Conservation (phyloP, 2,329 filamentous ascomycete species). For the Talaromyces sp. region DNA sequence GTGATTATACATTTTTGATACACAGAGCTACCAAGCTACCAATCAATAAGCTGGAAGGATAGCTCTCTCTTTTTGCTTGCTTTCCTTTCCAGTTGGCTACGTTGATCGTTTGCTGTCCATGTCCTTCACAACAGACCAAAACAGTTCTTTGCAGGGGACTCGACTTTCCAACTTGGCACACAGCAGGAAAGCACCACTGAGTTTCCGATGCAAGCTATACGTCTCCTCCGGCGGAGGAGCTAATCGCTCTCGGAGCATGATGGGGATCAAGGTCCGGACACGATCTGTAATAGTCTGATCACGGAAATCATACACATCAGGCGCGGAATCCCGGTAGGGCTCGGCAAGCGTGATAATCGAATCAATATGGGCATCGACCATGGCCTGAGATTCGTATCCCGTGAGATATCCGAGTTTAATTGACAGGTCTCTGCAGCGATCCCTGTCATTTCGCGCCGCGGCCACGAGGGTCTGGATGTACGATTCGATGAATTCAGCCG, state of each 20-base stretch:
- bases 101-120: neutral
- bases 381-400: slow-evolving; percentile 74
- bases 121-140: slow-evolving; percentile 39
- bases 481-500: slow-evolving; percentile 67
- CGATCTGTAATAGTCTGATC: slow-evolving; percentile 96
- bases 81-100: neutral
- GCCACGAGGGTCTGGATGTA: slow-evolving; percentile 79
- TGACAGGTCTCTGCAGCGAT: slow-evolving; percentile 60
- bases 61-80: neutral
- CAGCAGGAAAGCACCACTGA: slow-evolving; percentile 89
- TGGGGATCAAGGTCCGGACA: slow-evolving; percentile 78
- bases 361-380: slow-evolving; percentile 86
- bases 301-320: slow-evolving; percentile 82
- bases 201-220: slow-evolving; percentile 88
- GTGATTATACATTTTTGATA: neutral
- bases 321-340: slow-evolving; percentile 71
- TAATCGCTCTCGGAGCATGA: slow-evolving; percentile 86
- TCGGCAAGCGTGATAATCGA: slow-evolving; percentile 87
- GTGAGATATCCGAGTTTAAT: slow-evolving; percentile 84
- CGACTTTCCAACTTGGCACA: slow-evolving; percentile 80
- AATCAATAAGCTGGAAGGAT: neutral
- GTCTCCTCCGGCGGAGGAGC: slow-evolving; percentile 95
- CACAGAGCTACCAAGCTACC: neutral
- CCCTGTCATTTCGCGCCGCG: slow-evolving; percentile 64
- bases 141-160: slow-evolving; percentile 76